Evolutionary conservation across 1,139 yeast genomes (phyloP).

Genomic region (Taiozyma onychis): DNA sequence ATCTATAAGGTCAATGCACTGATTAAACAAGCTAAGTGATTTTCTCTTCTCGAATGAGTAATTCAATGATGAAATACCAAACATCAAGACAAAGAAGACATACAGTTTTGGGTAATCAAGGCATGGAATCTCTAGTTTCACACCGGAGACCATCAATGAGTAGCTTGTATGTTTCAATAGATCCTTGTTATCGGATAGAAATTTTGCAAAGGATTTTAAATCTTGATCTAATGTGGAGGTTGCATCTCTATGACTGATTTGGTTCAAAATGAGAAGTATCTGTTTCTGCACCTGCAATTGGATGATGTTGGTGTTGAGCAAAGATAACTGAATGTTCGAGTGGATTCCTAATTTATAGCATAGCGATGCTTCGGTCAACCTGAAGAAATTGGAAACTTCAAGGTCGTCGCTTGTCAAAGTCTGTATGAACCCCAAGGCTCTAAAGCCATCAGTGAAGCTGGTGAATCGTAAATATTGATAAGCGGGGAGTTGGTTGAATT

Average conservation of each 20-base stretch:
- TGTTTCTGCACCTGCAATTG: conserved; percentile 4
- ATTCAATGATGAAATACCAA: conserved; percentile 11
- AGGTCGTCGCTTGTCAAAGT: neutral
- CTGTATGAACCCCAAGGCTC: neutral
- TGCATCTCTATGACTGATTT: neutral
- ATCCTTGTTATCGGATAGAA: conserved; percentile 1
- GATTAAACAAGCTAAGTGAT: conserved; percentile 8
- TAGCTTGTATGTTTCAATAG: neutral
- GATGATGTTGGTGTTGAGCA: conserved; percentile 1
- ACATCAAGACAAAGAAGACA: conserved; percentile 8
- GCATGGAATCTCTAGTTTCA: conserved; percentile 5
- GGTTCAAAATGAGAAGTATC: conserved; percentile 1
- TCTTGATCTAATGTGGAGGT: conserved; percentile 1
- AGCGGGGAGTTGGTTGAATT: neutral
- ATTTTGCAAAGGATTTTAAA: conserved; percentile 6
- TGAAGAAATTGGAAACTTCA: conserved; percentile 6
- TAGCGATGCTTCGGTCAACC: conserved; percentile 1
- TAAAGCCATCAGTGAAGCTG: neutral
- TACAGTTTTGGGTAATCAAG: conserved; percentile 5
- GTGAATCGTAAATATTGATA: neutral
- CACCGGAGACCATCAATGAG: conserved; percentile 1
- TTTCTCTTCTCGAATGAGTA: conserved; percentile 19
- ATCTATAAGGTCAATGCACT: conserved; percentile 5
- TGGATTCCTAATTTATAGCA: neutral
- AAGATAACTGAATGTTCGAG: conserved; percentile 1